These are phyloP conservation scores for Blastobotrys ciferrii DNA, from an alignment of 1,139 yeast species.

Conservation along the genomic window DNA sequence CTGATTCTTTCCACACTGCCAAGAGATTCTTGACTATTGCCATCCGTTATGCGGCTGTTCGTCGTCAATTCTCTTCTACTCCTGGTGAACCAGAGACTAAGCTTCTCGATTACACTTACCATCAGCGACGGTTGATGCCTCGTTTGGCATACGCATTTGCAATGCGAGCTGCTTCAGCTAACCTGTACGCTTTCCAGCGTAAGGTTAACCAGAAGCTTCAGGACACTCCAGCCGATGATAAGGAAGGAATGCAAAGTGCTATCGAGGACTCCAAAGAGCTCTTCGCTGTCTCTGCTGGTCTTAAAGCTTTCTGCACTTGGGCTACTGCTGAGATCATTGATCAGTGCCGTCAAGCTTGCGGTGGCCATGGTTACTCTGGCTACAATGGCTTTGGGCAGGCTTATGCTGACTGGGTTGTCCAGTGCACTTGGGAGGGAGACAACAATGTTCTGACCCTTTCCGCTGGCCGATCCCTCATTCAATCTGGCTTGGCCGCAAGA, in stretches of 20 bases:
- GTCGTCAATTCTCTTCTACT: slow-evolving; percentile 74
- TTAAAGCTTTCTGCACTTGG: slow-evolving; percentile 92
- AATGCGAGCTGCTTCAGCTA: slow-evolving; percentile 69
- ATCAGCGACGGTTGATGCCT: slow-evolving; percentile 83
- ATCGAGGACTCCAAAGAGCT: slow-evolving; percentile 69
- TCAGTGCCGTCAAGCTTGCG: slow-evolving; percentile 92
- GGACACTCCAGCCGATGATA: slow-evolving; percentile 31
- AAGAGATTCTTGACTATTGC: slow-evolving; percentile 83
- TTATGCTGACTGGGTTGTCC: slow-evolving; percentile 89
- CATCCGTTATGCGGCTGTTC: slow-evolving; percentile 80
- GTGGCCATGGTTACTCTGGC: slow-evolving; percentile 93
- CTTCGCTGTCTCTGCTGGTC: slow-evolving; percentile 82
- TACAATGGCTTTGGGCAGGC: slow-evolving; percentile 90
- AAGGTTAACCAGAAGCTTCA: slow-evolving; percentile 53
- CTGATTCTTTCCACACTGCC: slow-evolving; percentile 77
- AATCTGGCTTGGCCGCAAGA: slow-evolving; percentile 33
- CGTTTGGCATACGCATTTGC: slow-evolving; percentile 77
- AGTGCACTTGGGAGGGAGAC: slow-evolving; percentile 98
- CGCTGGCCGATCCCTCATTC: slow-evolving; percentile 55
- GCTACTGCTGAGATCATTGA: slow-evolving; percentile 74
- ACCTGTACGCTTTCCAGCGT: slow-evolving; percentile 56
- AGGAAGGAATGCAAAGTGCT: slow-evolving; percentile 41
- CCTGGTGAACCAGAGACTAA: slow-evolving; percentile 39
- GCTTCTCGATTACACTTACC: slow-evolving; percentile 77
- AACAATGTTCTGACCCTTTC: slow-evolving; percentile 82